Conservation (phyloP, 1,139 yeast genomes). For the Taphrina populina region DNA sequence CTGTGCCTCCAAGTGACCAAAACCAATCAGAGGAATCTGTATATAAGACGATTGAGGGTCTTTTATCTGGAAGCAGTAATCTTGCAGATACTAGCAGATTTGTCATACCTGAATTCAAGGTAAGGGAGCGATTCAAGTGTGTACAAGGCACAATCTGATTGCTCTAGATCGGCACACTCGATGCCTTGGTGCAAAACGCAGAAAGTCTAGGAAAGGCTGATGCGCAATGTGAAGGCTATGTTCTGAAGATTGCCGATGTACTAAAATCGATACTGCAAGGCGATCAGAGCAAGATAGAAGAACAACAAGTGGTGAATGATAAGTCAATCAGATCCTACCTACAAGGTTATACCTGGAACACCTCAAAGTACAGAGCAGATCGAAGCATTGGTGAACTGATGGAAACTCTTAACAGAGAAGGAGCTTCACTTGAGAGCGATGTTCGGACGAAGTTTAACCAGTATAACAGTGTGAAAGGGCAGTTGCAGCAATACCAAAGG, state of each 20-base stretch:
- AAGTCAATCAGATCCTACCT: constrained; percentile 52
- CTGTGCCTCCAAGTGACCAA: constrained; percentile 34
- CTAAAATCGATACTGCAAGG: constrained; percentile 56
- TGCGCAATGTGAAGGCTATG: constrained; percentile 65
- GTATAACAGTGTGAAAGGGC: constrained; percentile 79
- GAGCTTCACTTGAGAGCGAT: constrained; percentile 76
- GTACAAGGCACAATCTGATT: background rate
- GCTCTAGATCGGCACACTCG: constrained; percentile 79
- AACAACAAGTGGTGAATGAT: constrained; percentile 55
- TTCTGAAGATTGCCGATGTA: constrained; percentile 73
- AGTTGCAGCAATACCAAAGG: constrained; percentile 82
- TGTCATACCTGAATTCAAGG: constrained; percentile 54
- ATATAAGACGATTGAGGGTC: constrained; percentile 11
- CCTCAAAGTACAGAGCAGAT: constrained; percentile 80
- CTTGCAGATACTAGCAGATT: constrained; percentile 47
- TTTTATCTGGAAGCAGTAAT: constrained; percentile 7
- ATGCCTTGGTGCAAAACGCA: constrained; percentile 82
- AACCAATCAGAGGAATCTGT: constrained; percentile 27
- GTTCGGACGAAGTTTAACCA: constrained; percentile 66
- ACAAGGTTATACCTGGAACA: constrained; percentile 80
- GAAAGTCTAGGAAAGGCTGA: constrained; percentile 86
- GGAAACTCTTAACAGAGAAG: constrained; percentile 68
- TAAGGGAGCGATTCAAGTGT: background rate
- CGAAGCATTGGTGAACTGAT: constrained; percentile 77
- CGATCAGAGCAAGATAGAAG: constrained; percentile 48